Base-by-base conservation (phyloP, 2,329 filamentous ascomycete genomes). In the Shiraia sp. region DNA sequence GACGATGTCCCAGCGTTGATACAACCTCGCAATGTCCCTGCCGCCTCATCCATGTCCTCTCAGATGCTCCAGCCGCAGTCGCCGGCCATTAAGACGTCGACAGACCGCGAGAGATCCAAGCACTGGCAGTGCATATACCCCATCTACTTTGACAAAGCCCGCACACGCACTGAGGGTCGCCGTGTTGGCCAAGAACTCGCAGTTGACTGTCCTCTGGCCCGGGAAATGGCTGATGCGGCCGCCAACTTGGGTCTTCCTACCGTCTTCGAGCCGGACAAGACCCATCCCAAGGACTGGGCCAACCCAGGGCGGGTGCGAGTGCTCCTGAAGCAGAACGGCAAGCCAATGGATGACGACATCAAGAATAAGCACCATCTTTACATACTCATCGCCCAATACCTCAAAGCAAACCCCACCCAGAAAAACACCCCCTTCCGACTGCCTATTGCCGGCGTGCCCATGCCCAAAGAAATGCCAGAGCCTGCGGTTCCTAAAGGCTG, bases 221-320 rank as follows among this genome's bases (percentile, higher is more conserved):
- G 88, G 61, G 89, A 93, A 62, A 91, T 99, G 65, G 86, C 90
- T 31, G 86, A 88, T 65, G 92, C 91, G n/a, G 73, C 78, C 32
- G 64, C 64, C n/a, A 59, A 56, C 30, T 79, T 96, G 46, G 81
- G 85, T 22, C 75, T 90, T 25, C 79, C 81, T 48, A 85, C 86
- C 30, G 83, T 93, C 6, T 87, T 96, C 68, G 93, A 99, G 74
- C 89, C 91, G 1, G 87, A 87, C 65, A 96, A 96, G 76, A 80
- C 84, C 47, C 93, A 99, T 71, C 93, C 93, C 6, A 92, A 93
- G 73, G 93, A 99, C 75, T 99, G 93, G 93, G 86, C 87, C 42
- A 99, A 99, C 74, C 93, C 93, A 10, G 93, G 93, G 3, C 80
- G 93, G 45, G 88, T 97, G 50, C 84, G 88, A 57, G 83, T 97